A percentile compares a stretch with the other conserved stretches of the same genome.
phyloP scores from a whole-genome alignment of 2,329 filamentous ascomycete genomes.

The Botryotinia calthae region DNA sequence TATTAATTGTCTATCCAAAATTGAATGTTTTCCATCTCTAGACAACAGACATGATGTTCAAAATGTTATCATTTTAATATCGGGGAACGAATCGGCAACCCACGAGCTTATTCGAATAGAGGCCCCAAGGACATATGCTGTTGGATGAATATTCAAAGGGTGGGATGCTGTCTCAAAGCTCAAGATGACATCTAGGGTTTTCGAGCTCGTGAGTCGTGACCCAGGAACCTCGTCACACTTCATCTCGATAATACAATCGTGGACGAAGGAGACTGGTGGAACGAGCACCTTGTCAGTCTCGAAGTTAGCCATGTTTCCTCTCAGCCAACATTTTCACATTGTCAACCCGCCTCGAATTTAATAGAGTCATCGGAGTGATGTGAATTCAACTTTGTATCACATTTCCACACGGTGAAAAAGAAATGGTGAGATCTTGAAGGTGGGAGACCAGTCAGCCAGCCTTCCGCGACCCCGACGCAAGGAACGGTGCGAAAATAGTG shows the following conservation, averaged over 20 bases:
- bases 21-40: background rate
- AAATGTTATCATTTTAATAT: background rate
- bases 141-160: background rate
- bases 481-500: constrained; percentile 25
- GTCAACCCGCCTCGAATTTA: background rate
- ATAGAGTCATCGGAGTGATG: background rate
- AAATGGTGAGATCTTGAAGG: constrained; percentile 17
- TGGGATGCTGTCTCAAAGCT: constrained; percentile 22
- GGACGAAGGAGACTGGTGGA: constrained; percentile 32
- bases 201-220: constrained; percentile 27
- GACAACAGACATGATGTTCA: background rate
- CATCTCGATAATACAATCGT: constrained; percentile 28
- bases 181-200: constrained; percentile 8
- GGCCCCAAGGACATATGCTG: background rate
- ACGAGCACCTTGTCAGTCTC: background rate
- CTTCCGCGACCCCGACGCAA: constrained; percentile 32
- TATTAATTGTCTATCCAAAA: background rate
- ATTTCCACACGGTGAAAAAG: constrained; percentile 11
- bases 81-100: background rate
- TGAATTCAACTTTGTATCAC: background rate
- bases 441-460: constrained; percentile 1
- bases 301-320: background rate
- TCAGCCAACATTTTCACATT: background rate
- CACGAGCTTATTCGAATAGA: background rate
- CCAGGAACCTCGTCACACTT: constrained; percentile 17